Evolutionary conservation across 2,329 filamentous ascomycete genomes (phyloP).

Genomic region (Thelonectria rubi): DNA sequence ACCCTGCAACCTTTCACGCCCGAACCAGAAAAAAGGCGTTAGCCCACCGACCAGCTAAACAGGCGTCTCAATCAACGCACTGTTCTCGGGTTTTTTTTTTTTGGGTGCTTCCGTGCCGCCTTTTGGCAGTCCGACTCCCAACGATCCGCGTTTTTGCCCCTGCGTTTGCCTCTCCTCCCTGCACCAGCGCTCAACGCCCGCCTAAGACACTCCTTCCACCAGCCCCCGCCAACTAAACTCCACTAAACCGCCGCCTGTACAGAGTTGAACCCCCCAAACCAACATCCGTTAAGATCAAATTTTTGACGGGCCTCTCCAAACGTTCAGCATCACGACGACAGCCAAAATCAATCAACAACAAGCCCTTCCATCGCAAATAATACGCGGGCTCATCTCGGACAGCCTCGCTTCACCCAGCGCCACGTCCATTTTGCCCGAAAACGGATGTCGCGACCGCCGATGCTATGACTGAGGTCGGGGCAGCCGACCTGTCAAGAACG

Average conservation of each 20-base stretch:
- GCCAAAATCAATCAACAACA: conserved; percentile 47
- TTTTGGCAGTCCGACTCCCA: not conserved
- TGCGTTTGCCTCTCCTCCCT: not conserved
- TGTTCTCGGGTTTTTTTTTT: not conserved
- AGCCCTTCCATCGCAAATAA: conserved; percentile 46
- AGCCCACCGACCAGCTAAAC: conserved; percentile 24
- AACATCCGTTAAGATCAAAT: conserved; percentile 42
- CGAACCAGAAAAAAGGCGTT: not conserved
- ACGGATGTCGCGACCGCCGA: conserved; percentile 74
- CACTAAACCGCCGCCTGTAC: conserved; percentile 37
- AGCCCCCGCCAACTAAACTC: conserved; percentile 30
- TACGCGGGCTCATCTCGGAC: conserved; percentile 44
- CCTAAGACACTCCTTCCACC: conserved; percentile 28
- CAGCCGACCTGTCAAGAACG: conserved; percentile 71
- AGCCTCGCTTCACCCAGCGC: conserved; percentile 35
- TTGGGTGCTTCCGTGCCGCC: not conserved
- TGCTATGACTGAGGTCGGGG: conserved; percentile 77
- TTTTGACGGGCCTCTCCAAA: conserved; percentile 46
- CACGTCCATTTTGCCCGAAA: conserved; percentile 69
- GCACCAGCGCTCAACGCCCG: not conserved
- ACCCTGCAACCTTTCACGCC: conserved; percentile 1
- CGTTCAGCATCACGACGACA: conserved; percentile 42
- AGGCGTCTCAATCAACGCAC: conserved; percentile 18
- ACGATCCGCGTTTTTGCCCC: not conserved
- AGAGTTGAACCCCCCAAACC: conserved; percentile 28